A percentile compares a stretch with the other conserved stretches of the same genome.
These are phyloP conservation scores for Boletellus emodensis DNA, from an alignment of 768 basidiomycete species.

Conservation along the genomic window DNA sequence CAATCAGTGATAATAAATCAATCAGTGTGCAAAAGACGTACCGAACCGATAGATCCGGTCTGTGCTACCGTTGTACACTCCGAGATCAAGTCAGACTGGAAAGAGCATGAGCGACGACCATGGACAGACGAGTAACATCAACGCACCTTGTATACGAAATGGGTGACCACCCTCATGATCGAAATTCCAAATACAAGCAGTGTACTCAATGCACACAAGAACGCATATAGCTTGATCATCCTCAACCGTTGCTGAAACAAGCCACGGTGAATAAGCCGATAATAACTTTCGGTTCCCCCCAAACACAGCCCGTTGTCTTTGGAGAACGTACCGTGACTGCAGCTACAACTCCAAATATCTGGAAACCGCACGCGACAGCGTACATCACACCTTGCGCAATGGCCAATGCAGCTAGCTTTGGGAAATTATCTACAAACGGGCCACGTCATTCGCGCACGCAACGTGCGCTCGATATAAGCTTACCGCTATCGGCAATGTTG, in stretches of 20 bases:
- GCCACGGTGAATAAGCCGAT: background rate
- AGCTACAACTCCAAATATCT: slow-evolving; percentile 52
- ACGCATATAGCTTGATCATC: slow-evolving; percentile 54
- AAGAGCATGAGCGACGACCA: background rate
- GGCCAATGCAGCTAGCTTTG: slow-evolving; percentile 50
- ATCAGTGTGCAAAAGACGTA: slow-evolving; percentile 16
- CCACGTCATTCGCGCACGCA: background rate
- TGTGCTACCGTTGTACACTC: slow-evolving; percentile 47
- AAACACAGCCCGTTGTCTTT: too few species aligned
- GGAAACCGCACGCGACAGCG: slow-evolving; percentile 46
- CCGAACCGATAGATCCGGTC: slow-evolving; percentile 32
- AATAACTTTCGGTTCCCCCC: background rate
- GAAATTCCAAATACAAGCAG: slow-evolving; percentile 50
- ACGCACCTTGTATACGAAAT: slow-evolving; percentile 65
- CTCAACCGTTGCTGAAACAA: slow-evolving; percentile 47
- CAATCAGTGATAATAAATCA: slow-evolving; percentile 11
- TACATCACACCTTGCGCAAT: slow-evolving; percentile 61
- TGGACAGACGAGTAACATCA: background rate
- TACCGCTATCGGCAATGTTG: slow-evolving; percentile 45
- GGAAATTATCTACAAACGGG: slow-evolving; percentile 35
- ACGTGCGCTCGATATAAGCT: slow-evolving; percentile 19
- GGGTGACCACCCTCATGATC: slow-evolving; percentile 54
- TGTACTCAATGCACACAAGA: slow-evolving; percentile 43
- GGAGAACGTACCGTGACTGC: slow-evolving; percentile 43
- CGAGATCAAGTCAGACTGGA: slow-evolving; percentile 52